These are phyloP conservation scores for Dysphania ambrosioides DNA, from an alignment of 148 eudicot genomes.

Conservation along the genomic window DNA sequence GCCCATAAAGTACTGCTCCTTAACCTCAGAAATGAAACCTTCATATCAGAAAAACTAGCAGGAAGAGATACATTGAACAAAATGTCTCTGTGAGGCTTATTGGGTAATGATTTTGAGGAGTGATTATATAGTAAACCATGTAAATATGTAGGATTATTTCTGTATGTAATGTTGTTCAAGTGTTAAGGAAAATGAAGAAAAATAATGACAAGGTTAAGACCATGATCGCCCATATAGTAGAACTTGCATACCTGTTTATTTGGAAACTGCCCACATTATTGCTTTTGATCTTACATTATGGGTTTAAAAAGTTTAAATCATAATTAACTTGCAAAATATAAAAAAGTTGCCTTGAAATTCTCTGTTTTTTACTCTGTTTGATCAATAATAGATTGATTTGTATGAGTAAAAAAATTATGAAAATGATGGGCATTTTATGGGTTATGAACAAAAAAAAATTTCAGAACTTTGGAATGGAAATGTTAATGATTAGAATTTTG, in stretches of 20 bases:
- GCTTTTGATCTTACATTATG: constrained; percentile 13
- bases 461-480: not conserved
- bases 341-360: no score
- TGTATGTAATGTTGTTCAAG: not conserved
- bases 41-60: constrained; percentile 52
- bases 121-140: constrained; percentile 43
- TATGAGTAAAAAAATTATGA: not conserved
- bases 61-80: constrained; percentile 53
- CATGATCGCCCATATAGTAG: constrained; percentile 24
- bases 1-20: constrained; percentile 42
- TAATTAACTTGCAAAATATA: no score
- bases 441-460: not conserved
- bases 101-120: constrained; percentile 19
- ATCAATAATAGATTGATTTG: no score
- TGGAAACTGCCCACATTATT: constrained; percentile 28
- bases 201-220: constrained; percentile 22
- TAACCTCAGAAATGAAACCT: constrained; percentile 44
- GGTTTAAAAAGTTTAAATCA: not conserved
- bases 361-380: no score
- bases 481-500: not conserved
- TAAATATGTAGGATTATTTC: constrained; percentile 21
- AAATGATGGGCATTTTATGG: not conserved
- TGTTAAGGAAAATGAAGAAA: constrained; percentile 16
- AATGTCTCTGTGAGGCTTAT: constrained; percentile 40
- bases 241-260: constrained; percentile 27